Base-by-base conservation (phyloP, 1,284 basidiomycete species). In the Stereum hirsutum region DNA sequence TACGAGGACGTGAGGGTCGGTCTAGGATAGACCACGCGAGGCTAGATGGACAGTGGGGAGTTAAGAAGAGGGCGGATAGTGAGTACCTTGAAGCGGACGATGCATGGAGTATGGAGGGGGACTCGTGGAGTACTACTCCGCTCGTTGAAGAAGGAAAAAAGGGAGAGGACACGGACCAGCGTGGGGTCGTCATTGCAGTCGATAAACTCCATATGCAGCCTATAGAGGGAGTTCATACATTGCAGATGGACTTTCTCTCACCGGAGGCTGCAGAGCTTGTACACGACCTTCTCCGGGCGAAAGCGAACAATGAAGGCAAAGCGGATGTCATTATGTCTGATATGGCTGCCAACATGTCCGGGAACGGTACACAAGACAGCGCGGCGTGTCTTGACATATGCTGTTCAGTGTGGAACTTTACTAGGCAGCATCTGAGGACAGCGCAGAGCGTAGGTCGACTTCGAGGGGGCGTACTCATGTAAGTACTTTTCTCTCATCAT, bases 211-310 rank as follows among this genome's bases (percentile, higher is more conserved):
- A 68, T 2, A 86, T 92, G 54, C 56, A 61, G 1, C 77, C 78
- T 6, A 79, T 91, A 20, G 65, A 65, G 0, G 85, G 85, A 4
- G 87, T 89, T 17, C 64, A 76, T 25, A 67, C 74, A 15, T 56
- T 94, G 17, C 74, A 81, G 54, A 80, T 77, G 44, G 79, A 94
- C 60, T 92, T 94, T 52, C 70, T 92, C n/a, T 65, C 70, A 0
- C 63, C 70, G 0, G 58, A 69, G 20, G 78, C 85, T 0, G 69
- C 70, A 31, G 49, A 47, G 5, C 54, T 64, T 24, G 68, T 92
- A 21, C 63, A 63, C 8, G 54, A 57, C 11, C 55, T 81, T 7
- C 63, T 88, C 11, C 57, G 54, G 25, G 53, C 52, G 31, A 42
- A 54, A 15, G 53, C 50, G 27, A 61, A 68, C 49, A 55, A 58